Evolutionary conservation across 345 rosid genomes (phyloP).

Genomic region (Corymbia maculata): DNA sequence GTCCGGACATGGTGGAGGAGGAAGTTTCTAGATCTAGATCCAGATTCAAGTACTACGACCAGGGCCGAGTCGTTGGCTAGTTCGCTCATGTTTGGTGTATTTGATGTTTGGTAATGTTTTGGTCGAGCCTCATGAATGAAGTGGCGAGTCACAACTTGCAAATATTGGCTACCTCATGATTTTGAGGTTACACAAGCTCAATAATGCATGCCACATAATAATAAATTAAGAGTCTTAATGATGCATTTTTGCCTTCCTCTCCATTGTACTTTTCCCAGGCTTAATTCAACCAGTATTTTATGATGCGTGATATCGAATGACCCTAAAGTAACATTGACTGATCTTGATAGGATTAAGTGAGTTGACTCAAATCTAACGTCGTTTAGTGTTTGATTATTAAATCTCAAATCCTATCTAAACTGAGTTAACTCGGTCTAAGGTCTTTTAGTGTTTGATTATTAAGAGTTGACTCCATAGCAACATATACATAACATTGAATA

Average conservation of each 20-base stretch:
- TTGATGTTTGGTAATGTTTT: neutral
- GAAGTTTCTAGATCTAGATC: neutral
- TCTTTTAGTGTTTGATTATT: neutral
- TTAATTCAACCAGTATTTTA: neutral
- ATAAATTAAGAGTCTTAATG: fast-evolving
- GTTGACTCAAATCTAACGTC: neutral
- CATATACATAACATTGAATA: neutral
- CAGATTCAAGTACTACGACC: neutral
- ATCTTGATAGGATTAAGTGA: neutral
- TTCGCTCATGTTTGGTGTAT: neutral
- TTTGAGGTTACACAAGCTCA: neutral
- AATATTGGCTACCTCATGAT: neutral
- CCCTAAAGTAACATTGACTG: neutral
- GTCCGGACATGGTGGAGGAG: neutral
- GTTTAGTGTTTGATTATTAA: neutral
- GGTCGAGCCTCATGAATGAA: neutral
- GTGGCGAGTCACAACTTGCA: neutral
- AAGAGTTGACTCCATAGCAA: neutral
- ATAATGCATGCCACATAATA: neutral
- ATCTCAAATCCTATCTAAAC: no score
- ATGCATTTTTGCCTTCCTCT: no score
- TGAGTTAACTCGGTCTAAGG: neutral
- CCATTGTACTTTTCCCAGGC: neutral
- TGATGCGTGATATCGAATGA: neutral
- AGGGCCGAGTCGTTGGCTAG: neutral